Conservation (phyloP, 1,139 yeast species). For the Yamadazyma jaroonii region DNA sequence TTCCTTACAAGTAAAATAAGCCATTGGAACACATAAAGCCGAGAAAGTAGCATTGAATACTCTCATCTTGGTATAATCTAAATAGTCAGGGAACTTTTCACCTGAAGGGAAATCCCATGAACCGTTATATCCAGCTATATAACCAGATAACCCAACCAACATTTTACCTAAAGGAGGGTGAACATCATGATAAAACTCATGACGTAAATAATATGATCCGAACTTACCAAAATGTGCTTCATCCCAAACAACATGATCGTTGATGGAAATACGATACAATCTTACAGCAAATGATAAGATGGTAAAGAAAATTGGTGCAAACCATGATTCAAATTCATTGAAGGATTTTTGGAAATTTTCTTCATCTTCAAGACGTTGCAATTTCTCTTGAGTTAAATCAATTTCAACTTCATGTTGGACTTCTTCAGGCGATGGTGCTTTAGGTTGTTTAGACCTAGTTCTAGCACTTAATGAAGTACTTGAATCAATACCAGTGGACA, state of each 20-base stretch:
- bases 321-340: conserved; percentile 29
- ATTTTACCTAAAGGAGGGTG: conserved; percentile 98
- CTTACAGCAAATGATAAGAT: conserved; percentile 47
- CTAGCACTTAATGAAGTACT: conserved; percentile 11
- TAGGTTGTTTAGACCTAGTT: conserved; percentile 14
- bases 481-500: conserved; percentile 6
- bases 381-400: conserved; percentile 22
- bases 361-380: conserved; percentile 28
- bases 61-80: conserved; percentile 61
- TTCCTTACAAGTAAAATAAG: conserved; percentile 56
- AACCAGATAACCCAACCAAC: conserved; percentile 94
- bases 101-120: conserved; percentile 67
- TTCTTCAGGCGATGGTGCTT: conserved; percentile 9
- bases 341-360: conserved; percentile 32
- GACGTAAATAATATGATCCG: conserved; percentile 89
- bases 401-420: conserved; percentile 13
- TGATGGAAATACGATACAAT: conserved; percentile 50
- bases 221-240: conserved; percentile 87
- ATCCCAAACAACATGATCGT: conserved; percentile 63
- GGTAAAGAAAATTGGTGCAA: conserved; percentile 50
- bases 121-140: conserved; percentile 70
- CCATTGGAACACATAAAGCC: conserved; percentile 59
- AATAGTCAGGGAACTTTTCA: conserved; percentile 47
- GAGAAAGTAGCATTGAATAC: conserved; percentile 65
- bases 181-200: conserved; percentile 94